Evolutionary conservation across 805 yeast genomes (phyloP), one percentile per base, ranked within the genome.

Genomic region (Candida montana): DNA sequence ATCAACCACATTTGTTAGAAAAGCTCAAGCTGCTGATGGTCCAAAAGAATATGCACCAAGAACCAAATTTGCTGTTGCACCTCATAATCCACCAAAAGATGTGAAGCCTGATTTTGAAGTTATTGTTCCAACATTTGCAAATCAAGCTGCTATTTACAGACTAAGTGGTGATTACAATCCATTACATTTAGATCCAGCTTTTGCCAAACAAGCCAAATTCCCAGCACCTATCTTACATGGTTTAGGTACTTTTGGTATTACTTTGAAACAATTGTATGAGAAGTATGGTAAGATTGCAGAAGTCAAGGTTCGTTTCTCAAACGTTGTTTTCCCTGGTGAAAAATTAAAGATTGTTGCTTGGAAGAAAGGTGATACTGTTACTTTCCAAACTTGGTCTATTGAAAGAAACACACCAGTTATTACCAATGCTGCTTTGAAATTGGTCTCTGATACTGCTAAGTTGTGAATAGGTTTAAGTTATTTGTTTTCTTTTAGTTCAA

Each of bases 101-200:
- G 62, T 74, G 19, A 61, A 62, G 20, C 93, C 96, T 7, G 95
- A 85, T 58, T 84, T 75, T 55, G 78, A 73, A 42, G 61, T 64
- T 35, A 75, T 71, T 33, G 73, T 77, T 54, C 64, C 72, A 50
- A 84, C 93, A 2, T 59, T 72, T 21, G 69, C 63, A 33, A 85
- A 89, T 61, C 88, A 81, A 62, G 97, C 97, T 35, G 87, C 95
- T 4, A 65, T 90, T 42, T 91, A 91, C 69, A 78, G 99, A 62
- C 71, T 91, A 47, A 82, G 91, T 47, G 98, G 96, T 41, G 99
- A 91, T 69, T 81, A 81, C 63, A 91, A 91, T 64, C 99, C 99
- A 46, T 74, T 91, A 54, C 99, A 90, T 68, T 82, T 91, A 59
- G 98, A 91, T 67, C 97, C 98, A 16, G 71, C 62, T 24, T 83